phyloP scores from a whole-genome alignment of 225 moss, liverwort and hornwort genomes.

The Straminergon stramineum region DNA sequence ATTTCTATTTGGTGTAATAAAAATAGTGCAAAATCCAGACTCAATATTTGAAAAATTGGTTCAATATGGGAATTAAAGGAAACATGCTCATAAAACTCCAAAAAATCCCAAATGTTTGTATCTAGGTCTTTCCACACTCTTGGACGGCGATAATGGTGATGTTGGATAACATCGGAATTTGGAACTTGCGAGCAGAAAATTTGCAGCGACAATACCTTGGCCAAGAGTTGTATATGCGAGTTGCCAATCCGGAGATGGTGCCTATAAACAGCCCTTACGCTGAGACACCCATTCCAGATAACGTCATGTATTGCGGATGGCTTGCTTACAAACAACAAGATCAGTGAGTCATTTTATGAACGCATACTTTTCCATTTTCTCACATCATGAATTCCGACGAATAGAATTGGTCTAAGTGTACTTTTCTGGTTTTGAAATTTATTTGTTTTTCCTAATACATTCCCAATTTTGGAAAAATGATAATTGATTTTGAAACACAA shows the following conservation, averaged over 20 bases:
- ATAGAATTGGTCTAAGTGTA: too few species aligned
- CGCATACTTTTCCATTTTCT: background rate
- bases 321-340: slow-evolving; percentile 37
- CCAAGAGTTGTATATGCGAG: slow-evolving; percentile 37
- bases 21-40: accelerated
- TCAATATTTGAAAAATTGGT: accelerated
- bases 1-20: too few species aligned
- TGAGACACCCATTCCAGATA: slow-evolving; percentile 9
- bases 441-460: too few species aligned
- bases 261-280: background rate
- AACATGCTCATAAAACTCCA: background rate
- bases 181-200: slow-evolving; percentile 40
- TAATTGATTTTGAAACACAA: background rate
- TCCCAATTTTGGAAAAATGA: too few species aligned
- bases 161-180: slow-evolving; percentile 43
- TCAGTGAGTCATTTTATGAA: background rate
- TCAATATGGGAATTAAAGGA: background rate
- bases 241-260: slow-evolving; percentile 2
- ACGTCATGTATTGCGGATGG: slow-evolving; percentile 41
- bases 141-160: slow-evolving; percentile 41
- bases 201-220: slow-evolving; percentile 43
- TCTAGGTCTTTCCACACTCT: slow-evolving; percentile 34
- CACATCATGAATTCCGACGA: background rate
- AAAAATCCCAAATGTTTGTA: accelerated
- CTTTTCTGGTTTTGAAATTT: background rate